Percentiles rank a stretch among this genome's conserved stretches.
Evolutionary conservation across 768 basidiomycete genomes (phyloP).

Genomic region (Fomitopsis serialis): DNA sequence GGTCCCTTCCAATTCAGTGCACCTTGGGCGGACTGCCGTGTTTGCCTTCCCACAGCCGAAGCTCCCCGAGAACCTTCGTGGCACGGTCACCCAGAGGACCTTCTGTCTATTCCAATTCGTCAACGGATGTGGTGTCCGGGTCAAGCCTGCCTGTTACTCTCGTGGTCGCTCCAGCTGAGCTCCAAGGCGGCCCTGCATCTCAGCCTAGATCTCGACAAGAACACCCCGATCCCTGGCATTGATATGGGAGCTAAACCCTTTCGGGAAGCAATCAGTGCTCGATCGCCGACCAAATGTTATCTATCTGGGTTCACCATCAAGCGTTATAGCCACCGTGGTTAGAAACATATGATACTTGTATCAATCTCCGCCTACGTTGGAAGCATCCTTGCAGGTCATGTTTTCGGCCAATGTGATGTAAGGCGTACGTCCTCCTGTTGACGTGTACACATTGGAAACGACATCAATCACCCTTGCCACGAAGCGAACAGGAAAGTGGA

Average conservation of each 20-base stretch:
- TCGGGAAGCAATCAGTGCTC: conserved; percentile 2
- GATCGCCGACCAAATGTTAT: conserved; percentile 2
- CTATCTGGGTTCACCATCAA: background rate
- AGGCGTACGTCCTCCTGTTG: background rate
- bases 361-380: background rate
- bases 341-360: background rate
- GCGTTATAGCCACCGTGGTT: background rate
- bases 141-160: background rate
- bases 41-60: background rate
- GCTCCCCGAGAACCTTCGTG: background rate
- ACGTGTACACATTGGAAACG: too few relatives aligned
- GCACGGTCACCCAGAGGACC: background rate
- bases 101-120: background rate
- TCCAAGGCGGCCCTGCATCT: background rate
- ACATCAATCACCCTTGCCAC: too few relatives aligned
- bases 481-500: too few relatives aligned
- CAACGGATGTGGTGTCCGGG: background rate
- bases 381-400: background rate
- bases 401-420: background rate
- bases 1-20: conserved; percentile 1
- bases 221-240: conserved; percentile 9
- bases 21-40: background rate
- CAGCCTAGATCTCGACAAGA: conserved; percentile 3
- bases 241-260: conserved; percentile 4
- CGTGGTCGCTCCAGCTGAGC: conserved; percentile 6